Evolutionary conservation across 179 eudicot species (phyloP).

Genomic region (Nepenthes alata): DNA sequence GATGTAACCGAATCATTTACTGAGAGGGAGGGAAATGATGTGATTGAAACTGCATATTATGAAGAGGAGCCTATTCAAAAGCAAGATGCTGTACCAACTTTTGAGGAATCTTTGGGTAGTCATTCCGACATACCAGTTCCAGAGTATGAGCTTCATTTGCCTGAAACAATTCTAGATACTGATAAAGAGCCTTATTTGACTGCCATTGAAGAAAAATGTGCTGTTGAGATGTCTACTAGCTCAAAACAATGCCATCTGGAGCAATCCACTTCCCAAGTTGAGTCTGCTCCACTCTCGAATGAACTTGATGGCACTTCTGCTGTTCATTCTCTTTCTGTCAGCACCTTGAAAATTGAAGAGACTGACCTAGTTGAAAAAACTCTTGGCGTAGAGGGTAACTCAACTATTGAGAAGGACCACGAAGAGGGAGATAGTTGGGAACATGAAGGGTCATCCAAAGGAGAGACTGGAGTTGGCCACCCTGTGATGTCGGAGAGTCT

Average conservation of each 20-base stretch:
- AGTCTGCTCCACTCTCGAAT: conserved; percentile 15
- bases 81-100: conserved; percentile 24
- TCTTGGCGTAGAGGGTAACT: conserved; percentile 34
- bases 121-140: conserved; percentile 18
- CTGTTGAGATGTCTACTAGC: conserved; percentile 16
- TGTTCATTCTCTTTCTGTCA: conserved; percentile 13
- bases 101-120: conserved; percentile 18
- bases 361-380: conserved; percentile 31
- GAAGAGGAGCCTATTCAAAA: conserved; percentile 20
- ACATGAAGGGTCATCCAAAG: conserved; percentile 42
- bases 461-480: conserved; percentile 18
- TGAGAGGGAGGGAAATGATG: conserved; percentile 23
- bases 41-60: conserved; percentile 15
- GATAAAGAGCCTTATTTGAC: conserved; percentile 20
- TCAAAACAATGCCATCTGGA: conserved; percentile 15
- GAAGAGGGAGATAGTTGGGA: conserved; percentile 44
- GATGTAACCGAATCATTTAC: conserved; percentile 18
- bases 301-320: conserved; percentile 17
- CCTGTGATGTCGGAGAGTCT: conserved; percentile 52
- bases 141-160: conserved; percentile 31
- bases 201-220: conserved; percentile 26
- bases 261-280: conserved; percentile 15
- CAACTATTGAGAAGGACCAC: conserved; percentile 28
- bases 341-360: conserved; percentile 18
- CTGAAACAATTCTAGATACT: conserved; percentile 45